Base-by-base conservation (phyloP, 2,329 filamentous ascomycete genomes). In the Fusarium sp. region DNA sequence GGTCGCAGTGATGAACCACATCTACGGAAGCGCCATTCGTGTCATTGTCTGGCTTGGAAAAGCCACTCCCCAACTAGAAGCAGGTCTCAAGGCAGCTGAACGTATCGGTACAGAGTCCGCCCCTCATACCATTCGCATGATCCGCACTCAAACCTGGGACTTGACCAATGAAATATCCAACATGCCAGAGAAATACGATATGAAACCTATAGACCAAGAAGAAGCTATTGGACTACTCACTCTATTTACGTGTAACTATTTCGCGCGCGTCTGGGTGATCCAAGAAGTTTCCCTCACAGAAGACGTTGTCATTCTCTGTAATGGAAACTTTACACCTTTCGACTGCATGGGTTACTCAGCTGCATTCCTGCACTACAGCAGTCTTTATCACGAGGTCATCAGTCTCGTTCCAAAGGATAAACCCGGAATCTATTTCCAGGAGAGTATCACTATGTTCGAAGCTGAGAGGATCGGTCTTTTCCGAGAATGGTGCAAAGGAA, bases 31-130 rank as follows among this genome's bases (percentile, higher is more conserved):
- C 1, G 49, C 58, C 3, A 13, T 11, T 0, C 37, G 50, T 1
- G 61, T 63, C 1, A 34, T 63, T 1, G 61, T 63, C 2, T 63
- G 61, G 61, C 19, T 63, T 6, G 61, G 58, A 12, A 57, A n/a
- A 0, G 1, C 43, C 1, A 28, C 49, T 0, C 8, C 30, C 0
- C 58, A 63, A 2, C 7, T 63, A 3, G 43, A 58, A 14, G 13
- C n/a, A 1, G 61, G 61, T 0, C 13, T 64, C 2, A 64, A 13
- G 25, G 37, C 30, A 11, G 61, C 30, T 5, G 50, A 25, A 1
- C 63, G 61, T 2, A 18, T 64, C 7, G 43, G 50, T 0, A 43
- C 25, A 2, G 28, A 31, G 4, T 63, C 61, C 1, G 30, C 45
- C 7, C 61, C 37, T 4, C 43, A 64, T 0, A 63, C 50, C 2